These are phyloP conservation scores for Nyssa sinensis DNA, from an alignment of 148 eudicot species.

Conservation along the genomic window DNA sequence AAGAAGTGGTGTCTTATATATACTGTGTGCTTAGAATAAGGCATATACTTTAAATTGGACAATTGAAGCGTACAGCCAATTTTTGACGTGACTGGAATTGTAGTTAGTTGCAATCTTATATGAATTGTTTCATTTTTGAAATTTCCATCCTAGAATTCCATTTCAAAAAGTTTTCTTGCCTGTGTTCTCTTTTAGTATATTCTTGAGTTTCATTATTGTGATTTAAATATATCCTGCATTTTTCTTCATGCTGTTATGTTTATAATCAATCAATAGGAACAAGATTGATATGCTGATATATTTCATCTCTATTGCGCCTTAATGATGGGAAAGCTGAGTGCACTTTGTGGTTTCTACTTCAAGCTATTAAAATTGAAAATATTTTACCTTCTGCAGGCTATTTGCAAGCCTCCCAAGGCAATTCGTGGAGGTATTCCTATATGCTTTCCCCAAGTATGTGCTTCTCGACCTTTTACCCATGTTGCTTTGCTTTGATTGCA, in stretches of 20 bases:
- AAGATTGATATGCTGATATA: background rate
- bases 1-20: background rate
- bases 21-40: background rate
- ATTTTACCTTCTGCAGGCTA: slow-evolving; percentile 52
- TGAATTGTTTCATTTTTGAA: background rate
- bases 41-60: background rate
- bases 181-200: background rate
- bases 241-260: slow-evolving; percentile 8
- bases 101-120: background rate
- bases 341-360: slow-evolving; percentile 8
- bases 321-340: slow-evolving; percentile 3
- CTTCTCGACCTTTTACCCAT: slow-evolving; percentile 12
- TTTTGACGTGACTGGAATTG: background rate
- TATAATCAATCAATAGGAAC: background rate
- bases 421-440: slow-evolving; percentile 99
- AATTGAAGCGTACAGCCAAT: background rate
- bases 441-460: slow-evolving; percentile 91
- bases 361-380: slow-evolving; percentile 1
- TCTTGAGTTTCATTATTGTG: background rate
- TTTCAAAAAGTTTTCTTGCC: background rate
- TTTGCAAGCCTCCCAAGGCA: slow-evolving; percentile 84
- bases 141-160: too few species aligned
- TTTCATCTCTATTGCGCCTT: background rate
- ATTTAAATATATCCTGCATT: background rate
- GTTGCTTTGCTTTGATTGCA: background rate